A percentile compares a stretch with the other conserved stretches of the same genome.
Conservation (phyloP, 192 early-diverging fungal species). For the Thamnidium elegans region DNA sequence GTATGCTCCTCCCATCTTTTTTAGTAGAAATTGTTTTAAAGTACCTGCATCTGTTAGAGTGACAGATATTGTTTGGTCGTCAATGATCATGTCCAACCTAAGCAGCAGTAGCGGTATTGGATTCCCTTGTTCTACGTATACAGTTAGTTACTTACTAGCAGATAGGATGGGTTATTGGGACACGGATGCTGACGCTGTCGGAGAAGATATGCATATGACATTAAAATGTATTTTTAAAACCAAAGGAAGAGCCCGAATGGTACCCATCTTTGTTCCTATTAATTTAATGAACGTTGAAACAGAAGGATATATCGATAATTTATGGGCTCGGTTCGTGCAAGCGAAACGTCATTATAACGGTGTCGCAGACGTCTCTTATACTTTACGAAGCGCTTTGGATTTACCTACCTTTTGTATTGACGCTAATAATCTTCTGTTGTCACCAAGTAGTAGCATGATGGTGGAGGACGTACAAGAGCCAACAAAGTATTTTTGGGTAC, state of each 20-base stretch:
- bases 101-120: slow-evolving; percentile 52
- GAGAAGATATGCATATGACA: slow-evolving; percentile 84
- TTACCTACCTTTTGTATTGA: neutral
- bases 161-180: slow-evolving; percentile 75
- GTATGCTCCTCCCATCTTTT: slow-evolving; percentile 50
- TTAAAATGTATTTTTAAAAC: slow-evolving; percentile 77
- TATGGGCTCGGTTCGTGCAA: slow-evolving; percentile 66
- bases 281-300: slow-evolving; percentile 58
- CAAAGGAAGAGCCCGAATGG: slow-evolving; percentile 58
- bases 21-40: slow-evolving; percentile 57
- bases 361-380: slow-evolving; percentile 68
- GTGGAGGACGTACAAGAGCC: slow-evolving; percentile 14
- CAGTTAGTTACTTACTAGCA: slow-evolving; percentile 68
- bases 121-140: slow-evolving; percentile 77
- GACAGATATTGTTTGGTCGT: slow-evolving; percentile 74
- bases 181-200: slow-evolving; percentile 69
- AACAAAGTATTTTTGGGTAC: slow-evolving; percentile 38
- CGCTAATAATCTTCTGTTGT: neutral
- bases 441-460: neutral
- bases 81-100: slow-evolving; percentile 72
- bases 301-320: slow-evolving; percentile 45
- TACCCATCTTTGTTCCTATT: slow-evolving; percentile 69
- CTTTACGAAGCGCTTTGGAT: slow-evolving; percentile 34
- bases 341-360: slow-evolving; percentile 76
- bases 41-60: slow-evolving; percentile 71